Percentiles rank a stretch among this genome's conserved stretches.
phyloP scores from a whole-genome alignment of 1,284 basidiomycete genomes.

The Irpex sp. region DNA sequence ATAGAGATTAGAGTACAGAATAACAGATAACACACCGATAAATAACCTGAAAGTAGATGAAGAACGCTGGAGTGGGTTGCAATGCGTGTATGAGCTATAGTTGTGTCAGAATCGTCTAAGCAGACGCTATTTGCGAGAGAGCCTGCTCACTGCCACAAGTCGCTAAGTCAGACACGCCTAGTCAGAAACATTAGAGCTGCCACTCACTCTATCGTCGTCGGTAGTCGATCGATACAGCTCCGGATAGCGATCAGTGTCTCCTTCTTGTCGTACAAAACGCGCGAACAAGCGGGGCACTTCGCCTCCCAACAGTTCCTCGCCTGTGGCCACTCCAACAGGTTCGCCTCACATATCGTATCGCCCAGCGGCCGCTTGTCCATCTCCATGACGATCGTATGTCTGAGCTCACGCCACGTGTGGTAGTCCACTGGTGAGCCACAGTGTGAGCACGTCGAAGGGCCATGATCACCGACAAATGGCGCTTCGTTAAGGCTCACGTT shows the following conservation, averaged over 20 bases:
- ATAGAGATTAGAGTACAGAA: neutral
- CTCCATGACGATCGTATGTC: conserved; percentile 49
- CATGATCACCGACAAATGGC: conserved; percentile 51
- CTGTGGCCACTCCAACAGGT: conserved; percentile 51
- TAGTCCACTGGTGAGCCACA: conserved; percentile 50
- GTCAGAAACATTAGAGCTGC: neutral
- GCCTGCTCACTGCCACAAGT: neutral
- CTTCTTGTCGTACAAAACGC: conserved; percentile 51
- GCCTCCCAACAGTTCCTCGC: conserved; percentile 57
- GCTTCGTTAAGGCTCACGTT: conserved; percentile 46
- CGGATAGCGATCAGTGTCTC: conserved; percentile 50
- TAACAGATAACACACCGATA: neutral
- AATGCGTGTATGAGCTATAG: no score
- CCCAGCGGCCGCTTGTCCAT: conserved; percentile 56
- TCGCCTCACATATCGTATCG: conserved; percentile 47
- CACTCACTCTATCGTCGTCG: conserved; percentile 35
- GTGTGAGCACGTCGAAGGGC: conserved; percentile 38
- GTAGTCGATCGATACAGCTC: conserved; percentile 49
- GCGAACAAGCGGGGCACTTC: conserved; percentile 47
- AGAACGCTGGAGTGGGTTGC: neutral
- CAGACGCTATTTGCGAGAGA: neutral
- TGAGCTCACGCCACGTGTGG: conserved; percentile 60
- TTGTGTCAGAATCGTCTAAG: no score
- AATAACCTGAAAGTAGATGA: neutral
- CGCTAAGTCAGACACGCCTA: no score